Evolutionary conservation across 2,329 filamentous ascomycete species (phyloP).

Genomic region (Aspergillus pseudoterreus): DNA sequence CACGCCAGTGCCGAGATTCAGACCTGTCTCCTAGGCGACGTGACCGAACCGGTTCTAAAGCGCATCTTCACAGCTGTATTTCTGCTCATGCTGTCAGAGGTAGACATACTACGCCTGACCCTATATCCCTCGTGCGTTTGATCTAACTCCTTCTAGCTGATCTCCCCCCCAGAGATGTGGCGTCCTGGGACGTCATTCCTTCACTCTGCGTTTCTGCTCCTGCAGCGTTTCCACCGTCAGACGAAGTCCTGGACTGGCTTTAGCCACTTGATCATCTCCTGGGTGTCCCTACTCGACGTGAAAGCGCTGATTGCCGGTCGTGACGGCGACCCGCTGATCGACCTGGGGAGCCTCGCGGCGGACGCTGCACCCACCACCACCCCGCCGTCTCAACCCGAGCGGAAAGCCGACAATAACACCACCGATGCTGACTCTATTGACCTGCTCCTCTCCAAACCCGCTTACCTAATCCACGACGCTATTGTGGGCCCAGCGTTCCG

Average conservation of each 20-base stretch:
- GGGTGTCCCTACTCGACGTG: conserved; percentile 33
- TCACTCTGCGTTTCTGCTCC: conserved; percentile 26
- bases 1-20: conserved; percentile 29
- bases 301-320: conserved; percentile 35
- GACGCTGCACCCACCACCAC: background rate
- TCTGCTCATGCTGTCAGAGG: conserved; percentile 35
- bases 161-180: conserved; percentile 26
- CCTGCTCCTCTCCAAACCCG: conserved; percentile 21
- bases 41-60: conserved; percentile 21
- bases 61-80: conserved; percentile 28
- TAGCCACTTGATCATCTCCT: conserved; percentile 26
- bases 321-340: conserved; percentile 30
- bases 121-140: background rate
- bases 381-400: conserved; percentile 4
- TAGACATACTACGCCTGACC: conserved; percentile 10
- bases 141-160: conserved; percentile 16
- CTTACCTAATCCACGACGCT: conserved; percentile 29
- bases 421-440: conserved; percentile 10
- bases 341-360: conserved; percentile 20
- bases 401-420: conserved; percentile 2
- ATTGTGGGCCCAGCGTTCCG: conserved; percentile 29
- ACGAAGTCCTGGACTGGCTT: conserved; percentile 27
- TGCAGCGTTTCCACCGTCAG: conserved; percentile 27
- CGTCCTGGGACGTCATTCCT: conserved; percentile 27
- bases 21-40: conserved; percentile 22